Conservation (phyloP, 257 asterid genomes). For the Rehmannia glutinosa region DNA sequence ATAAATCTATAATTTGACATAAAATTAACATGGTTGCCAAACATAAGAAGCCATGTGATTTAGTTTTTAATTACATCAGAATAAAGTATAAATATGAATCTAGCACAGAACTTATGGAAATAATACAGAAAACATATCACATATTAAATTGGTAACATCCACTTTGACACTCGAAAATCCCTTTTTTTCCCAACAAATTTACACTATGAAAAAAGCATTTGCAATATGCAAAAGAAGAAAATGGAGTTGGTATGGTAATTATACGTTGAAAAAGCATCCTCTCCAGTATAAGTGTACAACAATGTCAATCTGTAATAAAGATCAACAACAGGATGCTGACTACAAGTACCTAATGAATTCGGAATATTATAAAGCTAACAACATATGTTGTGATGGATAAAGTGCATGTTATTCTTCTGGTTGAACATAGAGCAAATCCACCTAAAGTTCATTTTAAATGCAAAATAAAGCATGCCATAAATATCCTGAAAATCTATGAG, state of each 20-base stretch:
- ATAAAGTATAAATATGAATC: background rate
- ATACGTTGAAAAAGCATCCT: background rate
- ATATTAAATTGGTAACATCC: too few species aligned
- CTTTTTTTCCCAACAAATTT: background rate
- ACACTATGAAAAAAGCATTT: background rate
- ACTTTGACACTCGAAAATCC: too few species aligned
- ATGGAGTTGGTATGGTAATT: background rate
- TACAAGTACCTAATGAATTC: background rate
- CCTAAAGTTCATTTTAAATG: conserved; percentile 1
- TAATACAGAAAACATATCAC: background rate
- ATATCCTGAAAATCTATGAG: background rate
- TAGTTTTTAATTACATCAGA: background rate
- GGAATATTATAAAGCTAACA: background rate
- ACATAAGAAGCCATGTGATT: background rate
- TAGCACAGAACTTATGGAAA: background rate
- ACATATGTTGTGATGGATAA: background rate
- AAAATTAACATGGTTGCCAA: background rate
- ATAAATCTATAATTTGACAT: background rate
- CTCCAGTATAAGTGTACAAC: background rate
- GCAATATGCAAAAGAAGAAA: background rate
- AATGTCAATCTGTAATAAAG: background rate
- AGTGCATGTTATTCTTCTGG: background rate
- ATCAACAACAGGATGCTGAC: background rate
- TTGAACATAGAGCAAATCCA: background rate
- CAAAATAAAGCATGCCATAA: background rate